Base-by-base conservation (phyloP, 345 rosid genomes). In the Citrus maxima region DNA sequence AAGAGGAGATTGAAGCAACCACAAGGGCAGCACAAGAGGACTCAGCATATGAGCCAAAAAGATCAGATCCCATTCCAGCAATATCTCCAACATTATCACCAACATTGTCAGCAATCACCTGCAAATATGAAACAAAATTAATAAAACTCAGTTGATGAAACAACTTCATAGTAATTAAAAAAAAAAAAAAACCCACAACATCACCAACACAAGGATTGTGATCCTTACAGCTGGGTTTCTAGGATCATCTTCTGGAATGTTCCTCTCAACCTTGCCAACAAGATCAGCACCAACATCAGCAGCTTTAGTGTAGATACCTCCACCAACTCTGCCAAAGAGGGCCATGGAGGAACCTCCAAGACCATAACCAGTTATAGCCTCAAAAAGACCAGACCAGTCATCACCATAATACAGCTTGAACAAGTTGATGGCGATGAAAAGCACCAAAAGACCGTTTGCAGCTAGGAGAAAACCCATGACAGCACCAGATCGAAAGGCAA, bases 241-340 rank as follows among this genome's bases (percentile, higher is more conserved):
- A 2, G 94, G 94, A 81, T 92, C 94, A 80, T 92, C 94, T 84
- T 90, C 97, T 4, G 97, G 94, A 68, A 92, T 90, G 75, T 92
- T 90, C 83, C 90, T 89, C 82, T 92, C 97, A 55, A 92, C 90
- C 84, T 92, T 92, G 67, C 97, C 97, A 13, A 92, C 97, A 82
- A 92, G 97, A 84, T 92, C 97, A 25, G 94, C 97, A 90, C 97
- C 94, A 56, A 92, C 97, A 87, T 90, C 97, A 78, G 94, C 97
- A 81, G 94, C 97, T 79, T 92, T 92, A 46, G 94, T 92, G 84
- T 92, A 92, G 74, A 92, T 92, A 35, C 97, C 97, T 65, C 97
- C 94, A 67, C 90, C 97, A 78, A 92, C 97, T 88, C 94, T 89
- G 30, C 94, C 94, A 80, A 92, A 90, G 56, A 92, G 91, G 51